Conservation (phyloP, 2,329 filamentous ascomycete genomes). For the Botrytis galanthina region DNA sequence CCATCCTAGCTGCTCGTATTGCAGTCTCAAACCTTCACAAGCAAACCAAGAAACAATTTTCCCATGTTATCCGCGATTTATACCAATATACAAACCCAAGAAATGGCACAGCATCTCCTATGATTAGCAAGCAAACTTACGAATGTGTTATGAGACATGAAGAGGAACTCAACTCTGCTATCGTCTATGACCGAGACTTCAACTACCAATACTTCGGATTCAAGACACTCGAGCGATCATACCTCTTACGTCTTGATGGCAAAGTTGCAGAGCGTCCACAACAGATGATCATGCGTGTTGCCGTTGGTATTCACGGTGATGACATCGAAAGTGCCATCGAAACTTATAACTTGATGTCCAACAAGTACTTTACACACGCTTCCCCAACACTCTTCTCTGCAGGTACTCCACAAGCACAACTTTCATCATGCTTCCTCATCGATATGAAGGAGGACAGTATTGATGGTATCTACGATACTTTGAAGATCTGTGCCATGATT, state of each 20-base stretch:
- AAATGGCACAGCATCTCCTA: conserved; percentile 78
- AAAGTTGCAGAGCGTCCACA: conserved; percentile 97
- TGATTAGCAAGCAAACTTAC: conserved; percentile 91
- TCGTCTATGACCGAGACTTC: conserved; percentile 99
- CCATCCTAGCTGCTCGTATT: conserved; percentile 95
- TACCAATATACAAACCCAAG: conserved; percentile 96
- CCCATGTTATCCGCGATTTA: conserved; percentile 87
- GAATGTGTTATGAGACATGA: conserved; percentile 94
- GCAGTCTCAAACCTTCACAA: conserved; percentile 99
- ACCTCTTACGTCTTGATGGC: conserved; percentile 90
- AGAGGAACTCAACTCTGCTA: conserved; percentile 96
- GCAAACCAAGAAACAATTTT: conserved; percentile 99
- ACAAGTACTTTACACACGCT: conserved; percentile 97
- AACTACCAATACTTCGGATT: conserved; percentile 99
- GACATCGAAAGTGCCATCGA: conserved; percentile 92
- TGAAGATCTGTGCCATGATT: conserved; percentile 99
- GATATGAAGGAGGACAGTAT: conserved; percentile 99
- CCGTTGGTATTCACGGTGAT: conserved; percentile 94
- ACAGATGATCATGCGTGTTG: conserved; percentile 99
- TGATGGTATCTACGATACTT: conserved; percentile 97
- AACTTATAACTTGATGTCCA: conserved; percentile 99
- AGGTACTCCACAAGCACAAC: conserved; percentile 88
- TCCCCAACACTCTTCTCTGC: conserved; percentile 98
- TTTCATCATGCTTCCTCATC: conserved; percentile 97
- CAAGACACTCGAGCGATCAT: conserved; percentile 98